phyloP scores from a whole-genome alignment of 306 rosid genomes.

The Cucumis cinereus region DNA sequence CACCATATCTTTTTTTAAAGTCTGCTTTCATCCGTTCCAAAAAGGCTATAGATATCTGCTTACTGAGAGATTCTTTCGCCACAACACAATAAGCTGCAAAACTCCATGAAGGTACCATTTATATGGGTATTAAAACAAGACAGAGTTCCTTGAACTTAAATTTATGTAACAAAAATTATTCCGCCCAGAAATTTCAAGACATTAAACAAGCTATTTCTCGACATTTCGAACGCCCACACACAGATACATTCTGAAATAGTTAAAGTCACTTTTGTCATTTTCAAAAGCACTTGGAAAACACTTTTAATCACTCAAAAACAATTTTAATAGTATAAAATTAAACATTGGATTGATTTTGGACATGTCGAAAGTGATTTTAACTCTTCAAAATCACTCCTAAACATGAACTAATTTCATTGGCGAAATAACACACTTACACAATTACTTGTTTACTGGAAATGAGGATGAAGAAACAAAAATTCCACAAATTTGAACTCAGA shows the following conservation, averaged over 20 bases:
- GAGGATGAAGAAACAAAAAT: not conserved
- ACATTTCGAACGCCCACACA: not conserved
- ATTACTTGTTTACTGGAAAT: not conserved
- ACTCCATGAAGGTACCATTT: constrained; percentile 8
- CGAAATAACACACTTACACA: not conserved
- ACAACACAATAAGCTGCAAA: constrained; percentile 90
- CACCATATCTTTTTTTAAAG: constrained; percentile 78
- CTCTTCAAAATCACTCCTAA: too few relatives aligned
- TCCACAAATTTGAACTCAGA: not conserved
- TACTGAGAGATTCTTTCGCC: constrained; percentile 78
- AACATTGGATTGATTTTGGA: too few relatives aligned
- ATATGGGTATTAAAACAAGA: not conserved
- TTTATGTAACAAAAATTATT: not conserved
- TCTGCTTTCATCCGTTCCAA: constrained; percentile 77
- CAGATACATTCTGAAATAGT: not conserved
- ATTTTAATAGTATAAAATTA: too few relatives aligned
- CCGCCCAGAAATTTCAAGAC: not conserved
- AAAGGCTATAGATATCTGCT: constrained; percentile 80
- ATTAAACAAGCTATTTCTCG: not conserved
- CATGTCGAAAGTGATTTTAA: too few relatives aligned
- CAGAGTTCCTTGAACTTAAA: not conserved
- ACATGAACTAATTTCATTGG: not conserved
- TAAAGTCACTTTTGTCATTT: too few relatives aligned
- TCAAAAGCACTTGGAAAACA: too few relatives aligned
- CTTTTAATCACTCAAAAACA: too few relatives aligned